Evolutionary conservation across 371 early-diverging fungal species (phyloP).

Genomic region (Smittium culicis): DNA sequence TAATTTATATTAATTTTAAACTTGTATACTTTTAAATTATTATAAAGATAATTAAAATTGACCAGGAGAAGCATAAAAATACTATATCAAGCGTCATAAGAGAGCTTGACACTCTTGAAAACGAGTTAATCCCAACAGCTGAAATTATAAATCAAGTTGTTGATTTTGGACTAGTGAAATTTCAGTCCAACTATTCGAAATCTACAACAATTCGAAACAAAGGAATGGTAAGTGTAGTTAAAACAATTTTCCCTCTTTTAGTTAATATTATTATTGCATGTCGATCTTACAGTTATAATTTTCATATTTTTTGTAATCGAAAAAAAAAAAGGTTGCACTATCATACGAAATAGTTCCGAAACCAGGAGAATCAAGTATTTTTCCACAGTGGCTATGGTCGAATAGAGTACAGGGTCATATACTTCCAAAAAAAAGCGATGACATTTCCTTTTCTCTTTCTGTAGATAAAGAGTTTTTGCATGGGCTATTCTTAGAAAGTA

Average conservation of each 20-base stretch:
- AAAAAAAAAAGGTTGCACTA: slow-evolving; percentile 38
- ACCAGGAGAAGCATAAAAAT: slow-evolving; percentile 34
- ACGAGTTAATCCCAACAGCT: slow-evolving; percentile 53
- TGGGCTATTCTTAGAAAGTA: background rate
- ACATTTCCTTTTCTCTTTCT: background rate
- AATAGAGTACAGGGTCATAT: slow-evolving; percentile 49
- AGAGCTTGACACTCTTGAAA: slow-evolving; percentile 62
- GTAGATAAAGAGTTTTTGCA: background rate
- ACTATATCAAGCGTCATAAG: slow-evolving; percentile 45
- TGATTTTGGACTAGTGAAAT: slow-evolving; percentile 67
- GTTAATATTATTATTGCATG: too few species aligned
- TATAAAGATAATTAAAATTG: slow-evolving; percentile 20
- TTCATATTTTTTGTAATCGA: too few species aligned
- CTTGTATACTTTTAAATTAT: too few species aligned
- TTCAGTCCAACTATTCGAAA: slow-evolving; percentile 37
- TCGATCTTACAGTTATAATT: too few species aligned
- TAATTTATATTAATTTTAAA: too few species aligned
- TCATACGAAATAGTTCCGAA: slow-evolving; percentile 57
- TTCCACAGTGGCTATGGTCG: slow-evolving; percentile 53
- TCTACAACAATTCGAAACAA: slow-evolving; percentile 52
- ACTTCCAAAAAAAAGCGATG: slow-evolving; percentile 42
- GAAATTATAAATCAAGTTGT: slow-evolving; percentile 25
- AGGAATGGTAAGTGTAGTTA: slow-evolving; percentile 40
- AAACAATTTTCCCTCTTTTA: too few species aligned
- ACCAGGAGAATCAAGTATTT: slow-evolving; percentile 33